phyloP scores from a whole-genome alignment of 2,329 filamentous ascomycete genomes.

The Periconia macrospinosa region DNA sequence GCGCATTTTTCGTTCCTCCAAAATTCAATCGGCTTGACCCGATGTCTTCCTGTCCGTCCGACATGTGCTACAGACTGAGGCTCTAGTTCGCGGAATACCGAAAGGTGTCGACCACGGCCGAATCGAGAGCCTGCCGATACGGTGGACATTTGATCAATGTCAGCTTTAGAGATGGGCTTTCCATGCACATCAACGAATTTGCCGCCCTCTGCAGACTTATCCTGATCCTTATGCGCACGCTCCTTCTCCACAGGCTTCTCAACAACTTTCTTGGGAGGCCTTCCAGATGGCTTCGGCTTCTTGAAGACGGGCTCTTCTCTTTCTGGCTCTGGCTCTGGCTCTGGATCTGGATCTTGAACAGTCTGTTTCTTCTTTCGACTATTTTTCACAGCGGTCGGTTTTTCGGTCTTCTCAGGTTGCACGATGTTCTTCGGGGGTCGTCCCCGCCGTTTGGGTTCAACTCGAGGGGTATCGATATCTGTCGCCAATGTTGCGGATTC shows the following conservation, averaged over 20 bases:
- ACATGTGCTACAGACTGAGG: slow-evolving; percentile 29
- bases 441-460: slow-evolving; percentile 27
- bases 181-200: slow-evolving; percentile 35
- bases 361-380: slow-evolving; percentile 4
- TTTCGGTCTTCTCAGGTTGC: slow-evolving; percentile 11
- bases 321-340: slow-evolving; percentile 12
- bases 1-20: slow-evolving; percentile 85
- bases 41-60: slow-evolving; percentile 72
- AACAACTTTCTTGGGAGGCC: slow-evolving; percentile 25
- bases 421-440: slow-evolving; percentile 25
- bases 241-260: slow-evolving; percentile 5
- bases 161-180: slow-evolving; percentile 34
- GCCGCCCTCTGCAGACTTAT: slow-evolving; percentile 22
- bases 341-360: not conserved
- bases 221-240: slow-evolving; percentile 10
- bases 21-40: slow-evolving; percentile 76
- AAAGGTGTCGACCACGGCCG: slow-evolving; percentile 38
- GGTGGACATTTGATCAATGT: slow-evolving; percentile 37
- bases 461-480: slow-evolving; percentile 20
- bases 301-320: slow-evolving; percentile 25
- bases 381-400: slow-evolving; percentile 6
- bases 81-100: slow-evolving; percentile 37
- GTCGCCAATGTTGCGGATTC: slow-evolving; percentile 24
- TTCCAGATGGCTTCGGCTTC: slow-evolving; percentile 26
- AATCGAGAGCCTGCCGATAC: slow-evolving; percentile 34